Base-by-base conservation (phyloP, 805 yeast species). In the Phaffomyces antillensis region DNA sequence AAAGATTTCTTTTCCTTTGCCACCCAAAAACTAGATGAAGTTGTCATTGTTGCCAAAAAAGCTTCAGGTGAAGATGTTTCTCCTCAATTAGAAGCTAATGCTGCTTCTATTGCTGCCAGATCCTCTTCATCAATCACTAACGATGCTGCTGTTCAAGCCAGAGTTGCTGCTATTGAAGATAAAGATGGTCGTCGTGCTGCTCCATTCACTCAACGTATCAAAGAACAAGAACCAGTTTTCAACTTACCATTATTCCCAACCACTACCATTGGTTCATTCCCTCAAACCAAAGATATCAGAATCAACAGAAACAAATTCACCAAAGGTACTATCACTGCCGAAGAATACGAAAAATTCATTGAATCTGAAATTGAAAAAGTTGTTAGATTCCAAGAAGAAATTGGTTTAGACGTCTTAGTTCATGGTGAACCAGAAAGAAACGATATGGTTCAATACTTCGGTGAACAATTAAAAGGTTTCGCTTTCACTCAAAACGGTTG, bases 341-440 rank as follows among this genome's bases (percentile, higher is more conserved):
- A 86, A 74, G 90, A 89, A 72, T 93, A 93, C 77, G 96, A 93
- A 74, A 72, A 81, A 67, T 93, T 93, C 82, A 93, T 93, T 71
- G 87, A 93, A 77, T 76, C 88, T 75, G 98, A 93, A 80, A 93
- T 93, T 61, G 91, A 86, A 70, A 83, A 76, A 52, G 98, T 91
- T 65, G 86, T 93, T 73, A 84, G 88, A 78, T 93, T 93, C 95
- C 99, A 93, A 80, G 99, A 93, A 77, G 96, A 93, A 71, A 82
- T 91, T 65, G 99, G 96, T 61, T 81, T 93, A 63, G 99, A 93
- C 68, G 98, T 93, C 62, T 78, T 91, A 61, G 99, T 93, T 58
- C 99, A 93, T 75, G 99, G 99, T 79, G 99, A 93, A 79, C 99
- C 99, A 73, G 99, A 93, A 83, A 86, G 99, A 83, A 93, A 93